A percentile compares a stretch with the other conserved stretches of the same genome.
Evolutionary conservation across 257 asterid genomes (phyloP).

Genomic region (Parsonsia alboflavescens): DNA sequence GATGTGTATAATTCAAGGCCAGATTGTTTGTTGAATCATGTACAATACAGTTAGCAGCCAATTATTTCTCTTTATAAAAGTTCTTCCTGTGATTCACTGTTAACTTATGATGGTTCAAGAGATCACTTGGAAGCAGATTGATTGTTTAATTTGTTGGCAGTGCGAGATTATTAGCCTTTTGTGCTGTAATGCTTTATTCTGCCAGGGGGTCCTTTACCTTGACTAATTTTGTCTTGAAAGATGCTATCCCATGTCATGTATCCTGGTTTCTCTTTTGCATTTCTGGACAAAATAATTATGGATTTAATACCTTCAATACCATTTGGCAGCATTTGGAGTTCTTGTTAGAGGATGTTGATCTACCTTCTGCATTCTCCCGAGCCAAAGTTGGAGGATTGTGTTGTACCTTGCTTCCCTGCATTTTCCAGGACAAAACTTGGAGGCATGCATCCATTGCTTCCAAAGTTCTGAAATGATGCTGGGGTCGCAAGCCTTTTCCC

Average conservation of each 20-base stretch:
- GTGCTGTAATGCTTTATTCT: background rate
- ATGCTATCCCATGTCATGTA: background rate
- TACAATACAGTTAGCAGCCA: background rate
- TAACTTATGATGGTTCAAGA: background rate
- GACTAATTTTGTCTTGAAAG: background rate
- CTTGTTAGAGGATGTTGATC: slow-evolving; percentile 32
- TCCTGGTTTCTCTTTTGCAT: background rate
- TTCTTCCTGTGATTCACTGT: background rate
- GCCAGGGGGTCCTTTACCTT: background rate
- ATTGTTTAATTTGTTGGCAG: background rate
- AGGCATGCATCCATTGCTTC: slow-evolving; percentile 60
- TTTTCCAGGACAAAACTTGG: slow-evolving; percentile 62
- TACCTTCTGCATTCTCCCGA: slow-evolving; percentile 56
- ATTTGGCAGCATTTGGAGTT: slow-evolving; percentile 29
- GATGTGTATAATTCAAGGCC: background rate
- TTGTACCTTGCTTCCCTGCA: slow-evolving; percentile 52
- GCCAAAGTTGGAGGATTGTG: slow-evolving; percentile 51
- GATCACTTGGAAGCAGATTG: background rate
- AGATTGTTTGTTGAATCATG: background rate
- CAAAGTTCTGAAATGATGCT: slow-evolving; percentile 43
- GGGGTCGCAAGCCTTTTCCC: slow-evolving; percentile 44
- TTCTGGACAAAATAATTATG: slow-evolving; percentile 9
- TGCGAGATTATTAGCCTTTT: background rate
- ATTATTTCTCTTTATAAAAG: background rate
- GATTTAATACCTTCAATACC: slow-evolving; percentile 22